These are phyloP conservation scores for Penicillium thymicola DNA, from an alignment of 2,329 filamentous ascomycete species.

Conservation along the genomic window DNA sequence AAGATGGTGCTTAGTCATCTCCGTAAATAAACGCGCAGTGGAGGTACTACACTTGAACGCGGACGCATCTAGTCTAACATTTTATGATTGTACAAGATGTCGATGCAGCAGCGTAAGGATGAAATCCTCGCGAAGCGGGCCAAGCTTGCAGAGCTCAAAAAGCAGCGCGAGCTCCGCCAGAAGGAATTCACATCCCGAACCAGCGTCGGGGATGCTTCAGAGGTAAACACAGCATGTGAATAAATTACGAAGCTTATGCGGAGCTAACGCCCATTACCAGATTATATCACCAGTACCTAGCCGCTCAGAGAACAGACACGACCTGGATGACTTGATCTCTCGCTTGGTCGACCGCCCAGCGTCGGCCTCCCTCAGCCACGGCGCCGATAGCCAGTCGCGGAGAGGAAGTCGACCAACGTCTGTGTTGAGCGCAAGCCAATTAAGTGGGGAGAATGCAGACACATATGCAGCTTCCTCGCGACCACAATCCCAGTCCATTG, in stretches of 20 bases:
- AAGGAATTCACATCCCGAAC: conserved; percentile 70
- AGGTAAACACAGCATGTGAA: conserved; percentile 53
- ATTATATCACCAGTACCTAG: conserved; percentile 68
- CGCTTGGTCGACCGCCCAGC: conserved; percentile 74
- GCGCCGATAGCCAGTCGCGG: conserved; percentile 44
- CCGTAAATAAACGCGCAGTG: conserved; percentile 27
- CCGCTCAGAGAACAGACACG: conserved; percentile 63
- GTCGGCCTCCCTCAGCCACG: conserved; percentile 61
- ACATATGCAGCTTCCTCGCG: conserved; percentile 39
- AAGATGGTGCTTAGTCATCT: conserved; percentile 39
- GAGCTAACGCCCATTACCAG: conserved; percentile 39
- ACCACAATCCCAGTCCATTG: conserved; percentile 45
- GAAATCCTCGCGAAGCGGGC: conserved; percentile 96
- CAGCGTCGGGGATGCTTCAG: conserved; percentile 64
- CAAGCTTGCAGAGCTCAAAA: conserved; percentile 93
- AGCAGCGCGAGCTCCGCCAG: conserved; percentile 79
- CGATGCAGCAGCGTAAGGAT: conserved; percentile 73
- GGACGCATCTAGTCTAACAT: conserved; percentile 5
- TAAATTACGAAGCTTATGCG: conserved; percentile 3
- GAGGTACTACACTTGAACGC: conserved; percentile 1
- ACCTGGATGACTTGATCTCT: conserved; percentile 81
- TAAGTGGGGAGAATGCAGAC: conserved; percentile 65
- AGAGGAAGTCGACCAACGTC: conserved; percentile 77
- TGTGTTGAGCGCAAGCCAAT: conserved; percentile 74
- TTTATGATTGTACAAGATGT: conserved; percentile 24